These are phyloP conservation scores for Globisporangium viniferum DNA, from an alignment of 352 stramenopile species.

Conservation along the genomic window DNA sequence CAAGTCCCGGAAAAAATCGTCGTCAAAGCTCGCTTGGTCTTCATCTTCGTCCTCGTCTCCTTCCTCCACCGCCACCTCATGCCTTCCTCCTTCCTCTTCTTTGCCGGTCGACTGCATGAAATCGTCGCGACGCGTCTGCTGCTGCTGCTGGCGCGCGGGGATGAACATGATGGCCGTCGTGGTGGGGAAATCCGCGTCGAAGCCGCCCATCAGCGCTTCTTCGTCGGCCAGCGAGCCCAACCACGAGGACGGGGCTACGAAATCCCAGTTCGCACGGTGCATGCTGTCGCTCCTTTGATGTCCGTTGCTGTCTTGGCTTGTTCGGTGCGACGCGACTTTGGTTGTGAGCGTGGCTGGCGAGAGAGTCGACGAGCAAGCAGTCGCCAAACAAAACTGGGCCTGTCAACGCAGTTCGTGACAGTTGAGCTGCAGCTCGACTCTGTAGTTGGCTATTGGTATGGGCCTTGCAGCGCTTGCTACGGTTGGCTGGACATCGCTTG, in stretches of 20 bases:
- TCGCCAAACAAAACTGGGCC: not conserved
- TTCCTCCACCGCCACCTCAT: not conserved
- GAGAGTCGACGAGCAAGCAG: too few relatives aligned
- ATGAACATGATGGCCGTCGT: constrained; percentile 25
- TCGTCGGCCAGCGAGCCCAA: constrained; percentile 43
- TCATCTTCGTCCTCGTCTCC: constrained; percentile 7
- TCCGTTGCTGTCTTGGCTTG: not conserved
- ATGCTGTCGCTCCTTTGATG: not conserved
- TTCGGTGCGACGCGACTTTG: not conserved
- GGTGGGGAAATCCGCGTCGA: constrained; percentile 14
- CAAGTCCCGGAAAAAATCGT: constrained; percentile 54
- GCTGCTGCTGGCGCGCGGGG: constrained; percentile 6
- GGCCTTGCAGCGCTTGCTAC: too few relatives aligned
- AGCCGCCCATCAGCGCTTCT: constrained; percentile 43
- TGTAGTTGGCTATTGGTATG: too few relatives aligned
- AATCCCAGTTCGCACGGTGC: constrained; percentile 34
- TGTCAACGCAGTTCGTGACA: not conserved
- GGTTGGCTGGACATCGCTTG: too few relatives aligned
- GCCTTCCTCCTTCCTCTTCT: constrained; percentile 5
- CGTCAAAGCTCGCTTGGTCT: constrained; percentile 19
- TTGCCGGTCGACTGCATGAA: constrained; percentile 11
- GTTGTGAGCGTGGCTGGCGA: not conserved
- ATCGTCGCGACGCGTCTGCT: constrained; percentile 13
- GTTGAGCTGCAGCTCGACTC: not conserved
- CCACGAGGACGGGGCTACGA: constrained; percentile 48